Evolutionary conservation across 2,329 filamentous ascomycete genomes (phyloP).

Genomic region (Arthrobotrys sinensis): DNA sequence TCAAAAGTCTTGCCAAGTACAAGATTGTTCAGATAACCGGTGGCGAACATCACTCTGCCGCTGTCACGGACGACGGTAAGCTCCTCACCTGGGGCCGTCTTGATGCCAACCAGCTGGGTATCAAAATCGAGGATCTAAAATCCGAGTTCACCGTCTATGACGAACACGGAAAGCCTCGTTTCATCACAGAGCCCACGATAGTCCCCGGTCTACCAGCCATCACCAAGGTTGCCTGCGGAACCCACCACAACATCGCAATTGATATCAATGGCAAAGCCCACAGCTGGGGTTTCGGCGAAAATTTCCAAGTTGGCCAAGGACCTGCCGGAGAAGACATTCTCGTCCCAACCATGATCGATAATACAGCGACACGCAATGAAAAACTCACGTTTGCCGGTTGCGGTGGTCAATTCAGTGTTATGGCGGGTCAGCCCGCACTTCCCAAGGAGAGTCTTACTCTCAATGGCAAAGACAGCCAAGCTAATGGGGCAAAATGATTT

Average conservation of each 20-base stretch:
- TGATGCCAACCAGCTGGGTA: conserved; percentile 73
- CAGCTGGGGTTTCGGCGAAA: conserved; percentile 84
- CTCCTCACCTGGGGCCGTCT: conserved; percentile 76
- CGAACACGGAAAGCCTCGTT: conserved; percentile 77
- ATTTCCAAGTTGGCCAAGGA: conserved; percentile 85
- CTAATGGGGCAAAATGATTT: conserved; percentile 42
- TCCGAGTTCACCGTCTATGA: conserved; percentile 77
- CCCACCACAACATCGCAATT: conserved; percentile 82
- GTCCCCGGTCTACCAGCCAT: conserved; percentile 74
- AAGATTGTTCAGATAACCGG: conserved; percentile 80
- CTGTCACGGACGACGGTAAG: conserved; percentile 73
- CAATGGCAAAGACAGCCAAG: conserved; percentile 48
- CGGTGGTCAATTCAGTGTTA: conserved; percentile 85
- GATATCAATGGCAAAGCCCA: conserved; percentile 77
- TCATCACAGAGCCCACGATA: conserved; percentile 77
- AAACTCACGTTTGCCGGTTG: conserved; percentile 83
- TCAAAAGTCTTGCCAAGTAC: conserved; percentile 76
- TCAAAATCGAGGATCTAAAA: conserved; percentile 73
- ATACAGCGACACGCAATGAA: conserved; percentile 83
- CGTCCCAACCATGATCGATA: conserved; percentile 84
- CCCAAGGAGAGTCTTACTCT: conserved; percentile 48
- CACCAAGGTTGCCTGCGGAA: conserved; percentile 75
- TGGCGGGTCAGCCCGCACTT: conserved; percentile 69
- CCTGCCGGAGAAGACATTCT: conserved; percentile 82
- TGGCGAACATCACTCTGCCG: conserved; percentile 82